Percentiles rank a stretch among this genome's conserved stretches.
These are phyloP conservation scores for Aspergillus sclerotioniger DNA, from an alignment of 495 filamentous ascomycete species.

Conservation along the genomic window DNA sequence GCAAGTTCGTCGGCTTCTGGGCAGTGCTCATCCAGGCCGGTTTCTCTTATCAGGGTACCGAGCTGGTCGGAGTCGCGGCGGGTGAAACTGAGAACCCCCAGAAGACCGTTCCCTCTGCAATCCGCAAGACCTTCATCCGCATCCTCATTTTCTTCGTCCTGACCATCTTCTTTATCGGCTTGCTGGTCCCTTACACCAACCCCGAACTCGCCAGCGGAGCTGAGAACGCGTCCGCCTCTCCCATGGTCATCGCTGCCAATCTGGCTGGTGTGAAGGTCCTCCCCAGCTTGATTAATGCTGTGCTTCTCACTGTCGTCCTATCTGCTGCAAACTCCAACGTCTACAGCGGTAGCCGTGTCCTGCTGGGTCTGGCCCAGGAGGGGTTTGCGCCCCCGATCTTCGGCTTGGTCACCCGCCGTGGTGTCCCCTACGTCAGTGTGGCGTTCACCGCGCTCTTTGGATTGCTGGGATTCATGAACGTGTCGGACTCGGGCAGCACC, in stretches of 20 bases:
- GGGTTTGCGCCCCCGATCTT: conserved; percentile 55
- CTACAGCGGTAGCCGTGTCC: conserved; percentile 65
- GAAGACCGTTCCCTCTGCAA: conserved; percentile 61
- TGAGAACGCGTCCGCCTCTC: conserved; percentile 58
- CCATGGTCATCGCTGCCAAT: conserved; percentile 60
- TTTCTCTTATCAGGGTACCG: conserved; percentile 7
- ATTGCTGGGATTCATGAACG: conserved; percentile 41
- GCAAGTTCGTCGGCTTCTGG: conserved; percentile 23
- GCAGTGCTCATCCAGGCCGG: conserved; percentile 5
- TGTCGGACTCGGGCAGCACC: conserved; percentile 30
- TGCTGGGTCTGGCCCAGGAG: conserved; percentile 57
- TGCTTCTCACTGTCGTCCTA: conserved; percentile 63
- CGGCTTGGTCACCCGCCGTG: conserved; percentile 35
- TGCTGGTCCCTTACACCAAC: conserved; percentile 56
- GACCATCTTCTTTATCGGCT: conserved; percentile 66
- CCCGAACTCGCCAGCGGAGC: conserved; percentile 30
- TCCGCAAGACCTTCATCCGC: conserved; percentile 68
- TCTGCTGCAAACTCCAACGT: conserved; percentile 74
- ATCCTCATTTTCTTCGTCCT: conserved; percentile 70
- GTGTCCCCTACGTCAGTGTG: conserved; percentile 45
- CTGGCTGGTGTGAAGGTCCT: conserved; percentile 61
- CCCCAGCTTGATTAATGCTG: conserved; percentile 71
- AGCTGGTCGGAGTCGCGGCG: conserved; percentile 58
- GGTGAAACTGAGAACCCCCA: conserved; percentile 68
- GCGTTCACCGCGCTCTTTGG: conserved; percentile 42